Percentiles rank a stretch among this genome's conserved stretches.
These are phyloP conservation scores for Stagonosporopsis chrysanthemi DNA, from an alignment of 2,329 filamentous ascomycete species.

Conservation along the genomic window DNA sequence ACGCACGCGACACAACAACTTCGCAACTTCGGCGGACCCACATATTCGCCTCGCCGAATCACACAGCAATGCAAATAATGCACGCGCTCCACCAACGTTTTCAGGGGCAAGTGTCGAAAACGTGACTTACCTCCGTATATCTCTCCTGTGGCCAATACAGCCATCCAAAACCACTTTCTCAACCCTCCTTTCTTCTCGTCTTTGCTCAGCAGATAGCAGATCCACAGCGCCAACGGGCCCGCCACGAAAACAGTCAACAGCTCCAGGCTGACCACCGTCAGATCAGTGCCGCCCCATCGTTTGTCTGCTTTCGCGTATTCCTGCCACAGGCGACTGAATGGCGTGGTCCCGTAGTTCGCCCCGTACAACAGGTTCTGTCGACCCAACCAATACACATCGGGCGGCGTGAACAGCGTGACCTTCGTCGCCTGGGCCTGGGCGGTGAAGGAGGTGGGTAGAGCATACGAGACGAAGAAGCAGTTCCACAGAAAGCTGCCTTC, in stretches of 20 bases:
- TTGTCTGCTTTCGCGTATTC: constrained; percentile 71
- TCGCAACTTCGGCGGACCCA: constrained; percentile 31
- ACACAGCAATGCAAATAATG: constrained; percentile 18
- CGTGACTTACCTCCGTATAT: constrained; percentile 63
- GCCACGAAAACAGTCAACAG: constrained; percentile 67
- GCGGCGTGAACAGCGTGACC: constrained; percentile 53
- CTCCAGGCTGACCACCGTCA: constrained; percentile 67
- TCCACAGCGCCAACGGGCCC: constrained; percentile 64
- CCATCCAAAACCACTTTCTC: constrained; percentile 62
- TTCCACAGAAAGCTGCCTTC: constrained; percentile 93
- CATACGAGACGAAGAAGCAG: constrained; percentile 78
- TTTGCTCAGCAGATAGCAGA: constrained; percentile 61
- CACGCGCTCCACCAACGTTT: constrained; percentile 20
- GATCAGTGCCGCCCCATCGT: constrained; percentile 66
- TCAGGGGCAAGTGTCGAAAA: constrained; percentile 9
- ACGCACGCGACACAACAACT: constrained; percentile 25
- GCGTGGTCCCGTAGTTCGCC: constrained; percentile 62
- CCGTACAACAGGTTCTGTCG: constrained; percentile 64
- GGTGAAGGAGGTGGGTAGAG: constrained; percentile 51
- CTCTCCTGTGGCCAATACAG: constrained; percentile 67
- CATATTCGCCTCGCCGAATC: constrained; percentile 29
- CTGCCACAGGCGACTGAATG: constrained; percentile 66
- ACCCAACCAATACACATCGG: constrained; percentile 62
- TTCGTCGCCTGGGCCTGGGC: constrained; percentile 36
- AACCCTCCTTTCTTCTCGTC: constrained; percentile 48